phyloP scores from a whole-genome alignment of 106 monocot genomes.

The Platanthera zijinensis region DNA sequence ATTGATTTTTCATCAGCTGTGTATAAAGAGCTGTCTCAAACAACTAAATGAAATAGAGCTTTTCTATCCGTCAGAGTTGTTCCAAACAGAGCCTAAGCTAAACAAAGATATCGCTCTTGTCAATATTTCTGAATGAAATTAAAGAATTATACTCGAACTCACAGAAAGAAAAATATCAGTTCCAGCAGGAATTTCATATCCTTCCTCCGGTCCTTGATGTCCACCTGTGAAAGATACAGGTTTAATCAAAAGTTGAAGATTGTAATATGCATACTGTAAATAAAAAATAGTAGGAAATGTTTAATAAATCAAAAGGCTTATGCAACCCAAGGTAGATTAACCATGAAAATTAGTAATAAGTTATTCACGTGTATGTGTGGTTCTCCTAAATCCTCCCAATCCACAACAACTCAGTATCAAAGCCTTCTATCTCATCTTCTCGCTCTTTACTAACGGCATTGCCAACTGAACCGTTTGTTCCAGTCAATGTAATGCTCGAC shows the following conservation, averaged over 20 bases:
- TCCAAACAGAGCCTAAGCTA: neutral
- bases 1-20: too few relatives aligned
- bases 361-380: too few relatives aligned
- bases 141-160: constrained; percentile 16
- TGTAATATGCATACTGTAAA: neutral
- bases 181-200: constrained; percentile 81
- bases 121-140: neutral
- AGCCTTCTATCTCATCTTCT: too few relatives aligned
- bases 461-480: too few relatives aligned
- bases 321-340: neutral
- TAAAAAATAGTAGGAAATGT: neutral
- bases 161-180: constrained; percentile 96
- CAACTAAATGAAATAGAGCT: neutral
- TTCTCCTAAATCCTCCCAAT: too few relatives aligned
- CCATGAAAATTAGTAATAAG: neutral
- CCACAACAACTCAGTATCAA: too few relatives aligned
- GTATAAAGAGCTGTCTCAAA: too few relatives aligned
- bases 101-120: neutral
- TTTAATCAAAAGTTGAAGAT: neutral
- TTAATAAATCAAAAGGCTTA: neutral
- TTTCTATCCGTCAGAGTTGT: neutral
- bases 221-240: constrained; percentile 43
- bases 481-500: too few relatives aligned
- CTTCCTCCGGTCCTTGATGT: constrained; percentile 65
- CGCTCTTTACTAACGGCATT: too few relatives aligned